Evolutionary conservation across 1,284 basidiomycete genomes (phyloP).

Genomic region (Sporisorium reilianum): DNA sequence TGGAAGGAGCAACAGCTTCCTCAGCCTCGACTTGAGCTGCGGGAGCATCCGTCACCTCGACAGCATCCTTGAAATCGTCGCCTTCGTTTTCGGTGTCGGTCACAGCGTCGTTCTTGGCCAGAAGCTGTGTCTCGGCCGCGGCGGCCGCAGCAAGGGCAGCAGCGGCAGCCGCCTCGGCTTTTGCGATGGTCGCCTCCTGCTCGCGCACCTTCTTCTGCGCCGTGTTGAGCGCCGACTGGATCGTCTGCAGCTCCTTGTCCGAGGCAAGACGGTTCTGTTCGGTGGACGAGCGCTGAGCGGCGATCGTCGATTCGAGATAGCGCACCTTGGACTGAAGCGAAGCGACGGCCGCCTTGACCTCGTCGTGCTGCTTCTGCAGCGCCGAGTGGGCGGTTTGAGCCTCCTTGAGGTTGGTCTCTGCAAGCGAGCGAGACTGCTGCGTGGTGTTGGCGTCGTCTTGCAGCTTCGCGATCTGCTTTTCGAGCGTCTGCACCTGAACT

Average conservation of each 20-base stretch:
- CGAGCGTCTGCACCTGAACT: constrained; percentile 17
- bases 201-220: constrained; percentile 49
- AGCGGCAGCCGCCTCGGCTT: constrained; percentile 45
- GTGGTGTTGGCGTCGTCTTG: constrained; percentile 8
- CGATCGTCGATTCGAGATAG: constrained; percentile 48
- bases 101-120: constrained; percentile 35
- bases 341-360: constrained; percentile 39
- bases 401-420: constrained; percentile 32
- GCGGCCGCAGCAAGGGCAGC: constrained; percentile 42
- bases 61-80: constrained; percentile 45
- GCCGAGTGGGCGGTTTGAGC: constrained; percentile 23
- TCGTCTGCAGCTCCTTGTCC: constrained; percentile 53
- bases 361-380: constrained; percentile 46
- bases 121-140: constrained; percentile 38
- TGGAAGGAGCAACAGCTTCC: constrained; percentile 19
- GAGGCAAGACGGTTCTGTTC: constrained; percentile 48
- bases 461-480: constrained; percentile 17
- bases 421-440: constrained; percentile 19
- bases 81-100: constrained; percentile 49
- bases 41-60: constrained; percentile 20
- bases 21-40: constrained; percentile 3
- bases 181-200: constrained; percentile 40
- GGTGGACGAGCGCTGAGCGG: constrained; percentile 46
- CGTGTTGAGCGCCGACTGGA: constrained; percentile 49
- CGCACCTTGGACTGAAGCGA: constrained; percentile 49